A percentile compares a stretch with the other conserved stretches of the same genome.
Conservation (phyloP, 139 green algal genomes). For the Dunaliella primolecta region DNA sequence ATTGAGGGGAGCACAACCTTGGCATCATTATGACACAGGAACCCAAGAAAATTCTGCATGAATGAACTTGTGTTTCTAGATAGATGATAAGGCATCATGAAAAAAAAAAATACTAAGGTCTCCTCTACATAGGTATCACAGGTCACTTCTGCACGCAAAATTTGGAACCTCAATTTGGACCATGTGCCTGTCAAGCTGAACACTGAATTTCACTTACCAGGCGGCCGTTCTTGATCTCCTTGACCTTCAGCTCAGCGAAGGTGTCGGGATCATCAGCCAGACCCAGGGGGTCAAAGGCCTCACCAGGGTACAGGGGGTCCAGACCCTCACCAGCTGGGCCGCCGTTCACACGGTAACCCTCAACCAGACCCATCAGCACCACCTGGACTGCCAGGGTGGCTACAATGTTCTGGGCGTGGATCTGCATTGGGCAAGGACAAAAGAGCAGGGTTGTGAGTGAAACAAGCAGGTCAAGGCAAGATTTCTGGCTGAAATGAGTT, state of each 20-base stretch:
- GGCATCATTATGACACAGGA: too few species aligned
- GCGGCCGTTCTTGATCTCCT: slow-evolving; percentile 56
- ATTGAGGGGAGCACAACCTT: too few species aligned
- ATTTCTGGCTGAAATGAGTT: background rate
- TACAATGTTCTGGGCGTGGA: slow-evolving; percentile 89
- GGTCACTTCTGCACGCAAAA: background rate
- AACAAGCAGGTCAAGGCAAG: background rate
- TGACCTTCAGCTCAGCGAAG: slow-evolving; percentile 73
- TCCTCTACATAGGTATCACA: background rate
- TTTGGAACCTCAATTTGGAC: background rate
- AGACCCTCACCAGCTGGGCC: slow-evolving; percentile 77
- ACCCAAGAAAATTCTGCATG: too few species aligned
- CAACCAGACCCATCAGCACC: slow-evolving; percentile 70
- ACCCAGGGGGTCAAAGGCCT: slow-evolving; percentile 80
- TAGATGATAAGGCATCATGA: too few species aligned
- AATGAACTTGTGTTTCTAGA: background rate
- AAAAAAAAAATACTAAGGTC: background rate
- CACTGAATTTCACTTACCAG: background rate
- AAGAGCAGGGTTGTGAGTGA: background rate
- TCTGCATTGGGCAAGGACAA: slow-evolving; percentile 23
- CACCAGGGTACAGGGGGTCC: slow-evolving; percentile 76
- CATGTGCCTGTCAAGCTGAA: background rate
- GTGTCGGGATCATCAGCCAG: slow-evolving; percentile 92
- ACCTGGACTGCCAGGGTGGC: slow-evolving; percentile 83
- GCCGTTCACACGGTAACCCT: slow-evolving; percentile 80